Evolutionary conservation across 805 yeast species (phyloP), one percentile per base, ranked within the genome.

Genomic region (Wickerhamiella allomyrinae): DNA sequence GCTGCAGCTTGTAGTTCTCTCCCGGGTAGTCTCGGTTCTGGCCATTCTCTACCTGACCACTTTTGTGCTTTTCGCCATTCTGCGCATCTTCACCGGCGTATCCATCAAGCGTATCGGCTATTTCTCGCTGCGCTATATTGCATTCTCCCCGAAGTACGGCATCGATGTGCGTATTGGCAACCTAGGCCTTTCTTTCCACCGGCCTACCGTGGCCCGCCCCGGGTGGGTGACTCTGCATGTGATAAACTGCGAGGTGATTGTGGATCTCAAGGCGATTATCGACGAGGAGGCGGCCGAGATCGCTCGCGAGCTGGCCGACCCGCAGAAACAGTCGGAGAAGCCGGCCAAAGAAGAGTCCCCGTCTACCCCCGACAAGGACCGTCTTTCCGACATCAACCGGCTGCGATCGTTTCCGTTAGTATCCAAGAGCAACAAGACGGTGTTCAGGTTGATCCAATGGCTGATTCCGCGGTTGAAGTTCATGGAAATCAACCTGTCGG

Each of bases 41-140:
- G 50, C 43, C 13, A 24, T 48, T 8, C 10, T 44, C 19, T 60
- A 60, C 43, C 42, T 63, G n/a, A 47, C 53, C 11, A 54, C 67
- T 22, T 59, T 63, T 20, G 58, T 58, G 40, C 37, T 61, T 17
- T 58, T 64, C 40, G 68, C 67, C 15, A 45, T 62, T 29, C 46
- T 64, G 15, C 57, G 68, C 11, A 48, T 63, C 19, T 53, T 62
- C 46, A 62, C 68, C 2, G 69, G 69, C 22, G 48, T 64, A 36
- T 61, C 66, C 22, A 59, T 64, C 47, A 63, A 61, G 47, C 58
- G 69, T 14, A 53, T 65, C 13, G 69, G 69, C 31, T 64, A 64
- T 50, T 52, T 64, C 42, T 57, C 60, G 15, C 47, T 64, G n/a
- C 52, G 65, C 20, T 59, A 62, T 45, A 51, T 64, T 21, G 47